A percentile compares a stretch with the other conserved stretches of the same genome.
phyloP scores from a whole-genome alignment of 805 yeast genomes.

The Suhomyces vadensis region DNA sequence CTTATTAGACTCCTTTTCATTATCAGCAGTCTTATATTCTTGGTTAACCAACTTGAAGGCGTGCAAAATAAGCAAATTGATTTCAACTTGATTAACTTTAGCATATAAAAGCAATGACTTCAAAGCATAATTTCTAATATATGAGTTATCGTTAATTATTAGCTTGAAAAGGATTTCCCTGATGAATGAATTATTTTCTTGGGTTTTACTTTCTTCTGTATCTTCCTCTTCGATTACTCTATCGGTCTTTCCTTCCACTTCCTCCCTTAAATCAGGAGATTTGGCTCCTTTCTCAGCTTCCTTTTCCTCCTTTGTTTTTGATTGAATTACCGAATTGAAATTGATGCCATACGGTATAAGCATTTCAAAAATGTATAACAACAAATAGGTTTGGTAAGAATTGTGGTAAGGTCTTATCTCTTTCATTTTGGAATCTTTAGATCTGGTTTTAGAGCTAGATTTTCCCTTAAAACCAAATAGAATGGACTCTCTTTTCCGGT shows the following conservation, averaged over 20 bases:
- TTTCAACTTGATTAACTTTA: constrained; percentile 31
- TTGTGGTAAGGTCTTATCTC: constrained; percentile 34
- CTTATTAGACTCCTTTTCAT: constrained; percentile 9
- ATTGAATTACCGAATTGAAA: constrained; percentile 23
- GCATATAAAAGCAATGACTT: constrained; percentile 33
- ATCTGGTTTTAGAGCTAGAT: constrained; percentile 16
- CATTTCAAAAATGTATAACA: constrained; percentile 30
- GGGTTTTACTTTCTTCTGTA: constrained; percentile 15
- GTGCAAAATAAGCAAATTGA: constrained; percentile 35
- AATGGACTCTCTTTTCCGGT: constrained; percentile 24
- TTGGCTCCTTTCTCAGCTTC: constrained; percentile 6
- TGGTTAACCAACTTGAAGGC: constrained; percentile 31
- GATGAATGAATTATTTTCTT: constrained; percentile 24
- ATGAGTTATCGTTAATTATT: constrained; percentile 32
- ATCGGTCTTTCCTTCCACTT: constrained; percentile 14
- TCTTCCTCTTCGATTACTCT: constrained; percentile 20
- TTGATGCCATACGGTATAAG: constrained; percentile 39
- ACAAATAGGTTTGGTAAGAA: constrained; percentile 33
- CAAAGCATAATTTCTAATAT: constrained; percentile 39
- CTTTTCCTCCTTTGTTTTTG: constrained; percentile 11
- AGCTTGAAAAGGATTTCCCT: constrained; percentile 32
- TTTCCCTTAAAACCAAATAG: constrained; percentile 30
- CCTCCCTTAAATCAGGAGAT: constrained; percentile 5
- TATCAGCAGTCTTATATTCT: constrained; percentile 23
- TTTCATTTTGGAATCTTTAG: constrained; percentile 16